These are phyloP conservation scores for Paratrypanosoma confusum DNA, from an alignment of 208 protist genomes.

Conservation along the genomic window DNA sequence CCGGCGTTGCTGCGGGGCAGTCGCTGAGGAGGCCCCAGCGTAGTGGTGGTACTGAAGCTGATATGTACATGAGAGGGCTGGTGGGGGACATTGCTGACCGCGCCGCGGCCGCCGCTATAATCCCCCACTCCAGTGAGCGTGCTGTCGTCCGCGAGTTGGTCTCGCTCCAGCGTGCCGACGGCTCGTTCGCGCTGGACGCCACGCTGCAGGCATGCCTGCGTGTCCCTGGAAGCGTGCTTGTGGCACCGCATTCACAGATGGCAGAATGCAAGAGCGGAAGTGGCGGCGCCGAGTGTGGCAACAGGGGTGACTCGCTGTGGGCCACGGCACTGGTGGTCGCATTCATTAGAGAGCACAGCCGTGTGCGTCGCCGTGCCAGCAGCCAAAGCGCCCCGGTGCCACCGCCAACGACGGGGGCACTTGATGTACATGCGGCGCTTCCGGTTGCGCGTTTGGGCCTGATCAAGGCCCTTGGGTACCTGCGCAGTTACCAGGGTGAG, in stretches of 20 bases:
- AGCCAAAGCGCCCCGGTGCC: background rate
- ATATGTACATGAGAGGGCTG: constrained; percentile 17
- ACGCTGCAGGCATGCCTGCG: constrained; percentile 13
- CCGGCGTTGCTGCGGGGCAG: constrained; percentile 1
- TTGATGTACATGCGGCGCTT: too few species aligned
- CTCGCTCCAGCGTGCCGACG: constrained; percentile 24
- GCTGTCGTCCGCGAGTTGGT: constrained; percentile 21
- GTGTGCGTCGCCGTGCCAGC: background rate
- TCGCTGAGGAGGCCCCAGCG: constrained; percentile 4
- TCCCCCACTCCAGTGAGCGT: constrained; percentile 6
- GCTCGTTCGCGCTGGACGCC: constrained; percentile 23
- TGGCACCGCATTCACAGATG: constrained; percentile 6
- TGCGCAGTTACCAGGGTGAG: too few species aligned
- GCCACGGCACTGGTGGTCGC: constrained; percentile 34
- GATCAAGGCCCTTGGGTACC: too few species aligned
- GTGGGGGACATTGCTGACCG: constrained; percentile 17
- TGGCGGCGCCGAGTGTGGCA: constrained; percentile 3
- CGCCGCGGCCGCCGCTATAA: background rate
- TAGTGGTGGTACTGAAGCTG: background rate
- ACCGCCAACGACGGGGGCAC: too few species aligned
- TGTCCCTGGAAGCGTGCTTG: constrained; percentile 8
- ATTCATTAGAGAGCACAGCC: constrained; percentile 7
- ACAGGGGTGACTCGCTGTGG: constrained; percentile 18
- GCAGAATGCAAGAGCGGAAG: constrained; percentile 5
- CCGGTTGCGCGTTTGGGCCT: too few species aligned